phyloP scores from a whole-genome alignment of 352 stramenopile species.

The Thalassiosira sp. region DNA sequence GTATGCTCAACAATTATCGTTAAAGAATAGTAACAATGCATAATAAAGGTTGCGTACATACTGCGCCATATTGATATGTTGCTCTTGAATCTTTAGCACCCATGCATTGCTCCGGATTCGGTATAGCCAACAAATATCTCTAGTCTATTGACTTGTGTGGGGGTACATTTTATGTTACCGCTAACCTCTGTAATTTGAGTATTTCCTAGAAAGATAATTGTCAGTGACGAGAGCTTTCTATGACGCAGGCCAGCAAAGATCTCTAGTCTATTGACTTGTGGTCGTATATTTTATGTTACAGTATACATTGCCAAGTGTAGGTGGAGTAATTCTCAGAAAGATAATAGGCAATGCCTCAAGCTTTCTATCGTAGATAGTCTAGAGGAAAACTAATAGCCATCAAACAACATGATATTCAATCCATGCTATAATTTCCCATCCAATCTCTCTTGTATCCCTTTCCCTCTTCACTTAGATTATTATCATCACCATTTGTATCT shows the following conservation, averaged over 20 bases:
- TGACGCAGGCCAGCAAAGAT: neutral
- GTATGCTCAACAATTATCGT: neutral
- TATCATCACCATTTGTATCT: neutral
- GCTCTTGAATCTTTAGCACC: neutral
- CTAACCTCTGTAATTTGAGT: neutral
- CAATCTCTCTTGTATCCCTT: neutral
- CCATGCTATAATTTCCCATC: neutral
- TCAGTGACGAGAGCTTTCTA: neutral
- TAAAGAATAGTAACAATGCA: neutral
- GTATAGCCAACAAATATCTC: neutral
- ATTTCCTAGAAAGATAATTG: neutral
- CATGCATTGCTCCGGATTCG: neutral
- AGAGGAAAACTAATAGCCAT: neutral
- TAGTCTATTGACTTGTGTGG: neutral
- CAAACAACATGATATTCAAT: neutral
- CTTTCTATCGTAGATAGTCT: neutral
- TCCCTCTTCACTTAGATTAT: neutral
- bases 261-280: neutral
- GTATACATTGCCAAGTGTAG: neutral
- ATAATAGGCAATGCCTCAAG: neutral
- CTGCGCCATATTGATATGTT: neutral
- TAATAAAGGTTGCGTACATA: too few relatives aligned
- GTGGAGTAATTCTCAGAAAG: neutral
- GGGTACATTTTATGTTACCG: neutral
- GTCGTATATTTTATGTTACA: neutral